Conservation (phyloP, 2,329 filamentous ascomycete genomes). For the Aspergillus pseudonomiae region DNA sequence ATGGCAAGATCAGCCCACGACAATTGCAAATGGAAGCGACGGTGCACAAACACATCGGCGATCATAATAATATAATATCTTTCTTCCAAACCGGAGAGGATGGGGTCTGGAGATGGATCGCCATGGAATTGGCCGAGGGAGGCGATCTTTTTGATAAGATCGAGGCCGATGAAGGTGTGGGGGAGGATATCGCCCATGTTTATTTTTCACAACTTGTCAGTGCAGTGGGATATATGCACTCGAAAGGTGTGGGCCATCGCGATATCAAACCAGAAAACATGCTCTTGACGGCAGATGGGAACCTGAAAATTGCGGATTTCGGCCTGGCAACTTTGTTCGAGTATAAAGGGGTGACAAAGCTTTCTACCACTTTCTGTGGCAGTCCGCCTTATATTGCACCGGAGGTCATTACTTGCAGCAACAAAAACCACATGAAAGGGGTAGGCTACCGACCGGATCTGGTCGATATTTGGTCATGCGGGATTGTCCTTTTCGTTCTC, state of each 20-base stretch:
- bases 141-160: constrained; percentile 99
- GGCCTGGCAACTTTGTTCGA: constrained; percentile 92
- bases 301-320: constrained; percentile 94
- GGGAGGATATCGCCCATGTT: constrained; percentile 90
- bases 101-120: constrained; percentile 88
- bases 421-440: constrained; percentile 52
- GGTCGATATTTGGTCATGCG: constrained; percentile 95
- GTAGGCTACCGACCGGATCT: constrained; percentile 66
- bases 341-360: constrained; percentile 80
- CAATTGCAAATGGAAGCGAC: constrained; percentile 92
- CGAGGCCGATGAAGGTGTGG: constrained; percentile 93
- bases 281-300: constrained; percentile 78
- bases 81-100: constrained; percentile 91
- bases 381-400: constrained; percentile 97
- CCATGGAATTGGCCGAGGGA: constrained; percentile 94
- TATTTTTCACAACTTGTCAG: constrained; percentile 92
- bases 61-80: constrained; percentile 91
- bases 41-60: constrained; percentile 83
- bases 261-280: constrained; percentile 96
- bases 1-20: constrained; percentile 84
- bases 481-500: constrained; percentile 95
- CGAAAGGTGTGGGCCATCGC: constrained; percentile 90
- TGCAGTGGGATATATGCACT: constrained; percentile 93
- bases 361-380: constrained; percentile 87
- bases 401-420: constrained; percentile 69